Evolutionary conservation across 2,329 filamentous ascomycete species (phyloP).

Genomic region (Anisogramma anomala): DNA sequence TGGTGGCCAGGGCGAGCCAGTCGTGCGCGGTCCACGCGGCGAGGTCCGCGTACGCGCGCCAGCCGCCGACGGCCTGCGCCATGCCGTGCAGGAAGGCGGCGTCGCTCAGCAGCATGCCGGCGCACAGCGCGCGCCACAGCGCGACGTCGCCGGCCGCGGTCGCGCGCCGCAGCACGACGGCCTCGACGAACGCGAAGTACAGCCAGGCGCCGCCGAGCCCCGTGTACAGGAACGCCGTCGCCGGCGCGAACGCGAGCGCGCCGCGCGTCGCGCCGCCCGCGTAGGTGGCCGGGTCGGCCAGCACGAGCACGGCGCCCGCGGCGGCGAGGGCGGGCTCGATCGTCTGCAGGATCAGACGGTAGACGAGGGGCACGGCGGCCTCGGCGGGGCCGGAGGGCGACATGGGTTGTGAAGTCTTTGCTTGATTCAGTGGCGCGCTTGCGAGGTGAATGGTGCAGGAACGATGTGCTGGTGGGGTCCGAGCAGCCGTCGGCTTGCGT

Average conservation of each 20-base stretch:
- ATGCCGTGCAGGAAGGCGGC: slow-evolving; percentile 20
- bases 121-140: slow-evolving; percentile 26
- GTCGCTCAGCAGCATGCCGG: slow-evolving; percentile 28
- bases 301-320: slow-evolving; percentile 21
- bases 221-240: slow-evolving; percentile 23
- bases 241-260: slow-evolving; percentile 11
- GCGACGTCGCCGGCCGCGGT: slow-evolving; percentile 23
- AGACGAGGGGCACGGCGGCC: slow-evolving; percentile 21
- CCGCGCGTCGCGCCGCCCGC: slow-evolving; percentile 22
- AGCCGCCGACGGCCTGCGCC: slow-evolving; percentile 26
- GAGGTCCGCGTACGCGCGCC: slow-evolving; percentile 18
- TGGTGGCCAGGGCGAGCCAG: slow-evolving; percentile 19
- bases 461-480: too few relatives aligned
- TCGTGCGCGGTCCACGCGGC: slow-evolving; percentile 22
- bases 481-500: too few relatives aligned
- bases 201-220: slow-evolving; percentile 24
- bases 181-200: slow-evolving; percentile 27
- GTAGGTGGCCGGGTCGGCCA: slow-evolving; percentile 21
- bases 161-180: slow-evolving; percentile 24
- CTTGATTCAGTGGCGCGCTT: too few relatives aligned
- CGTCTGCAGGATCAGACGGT: slow-evolving; percentile 23
- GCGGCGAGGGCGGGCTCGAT: slow-evolving; percentile 27
- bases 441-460: too few relatives aligned
- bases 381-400: not conserved
- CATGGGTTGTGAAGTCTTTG: too few relatives aligned